A percentile compares a stretch with the other conserved stretches of the same genome.
These are phyloP conservation scores for Kernera saxatilis DNA, from an alignment of 345 rosid genomes.

Conservation along the genomic window DNA sequence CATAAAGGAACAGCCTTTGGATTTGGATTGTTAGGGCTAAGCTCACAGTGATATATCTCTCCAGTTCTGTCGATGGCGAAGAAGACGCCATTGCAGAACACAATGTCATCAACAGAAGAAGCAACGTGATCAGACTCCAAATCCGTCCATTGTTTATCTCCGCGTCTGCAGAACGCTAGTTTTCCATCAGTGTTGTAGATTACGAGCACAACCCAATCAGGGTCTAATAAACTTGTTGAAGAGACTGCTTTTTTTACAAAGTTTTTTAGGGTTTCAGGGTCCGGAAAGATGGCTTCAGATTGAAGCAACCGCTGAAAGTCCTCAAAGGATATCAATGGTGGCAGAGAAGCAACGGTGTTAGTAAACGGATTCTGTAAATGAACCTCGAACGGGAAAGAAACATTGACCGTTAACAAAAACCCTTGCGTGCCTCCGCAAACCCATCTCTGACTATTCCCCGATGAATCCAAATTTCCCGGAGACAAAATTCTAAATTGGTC, in stretches of 20 bases:
- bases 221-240: constrained; percentile 2
- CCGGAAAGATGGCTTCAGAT: not conserved
- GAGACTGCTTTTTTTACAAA: constrained; percentile 19
- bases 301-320: constrained; percentile 19
- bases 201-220: constrained; percentile 18
- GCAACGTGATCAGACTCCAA: not conserved
- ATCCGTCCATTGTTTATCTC: constrained; percentile 24
- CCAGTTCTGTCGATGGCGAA: constrained; percentile 5
- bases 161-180: constrained; percentile 22
- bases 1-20: constrained; percentile 6
- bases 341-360: not conserved
- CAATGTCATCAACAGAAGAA: constrained; percentile 17
- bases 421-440: constrained; percentile 12
- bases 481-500: not conserved
- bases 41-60: not conserved
- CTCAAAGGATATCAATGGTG: constrained; percentile 12
- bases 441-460: not conserved
- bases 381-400: constrained; percentile 12
- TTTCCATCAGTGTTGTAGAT: constrained; percentile 9
- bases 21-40: not conserved
- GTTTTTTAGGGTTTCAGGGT: constrained; percentile 5
- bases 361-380: not conserved
- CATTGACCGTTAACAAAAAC: constrained; percentile 7
- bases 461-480: not conserved
- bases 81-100: constrained; percentile 21